phyloP scores from a whole-genome alignment of 148 eudicot genomes.

The Silene conica region DNA sequence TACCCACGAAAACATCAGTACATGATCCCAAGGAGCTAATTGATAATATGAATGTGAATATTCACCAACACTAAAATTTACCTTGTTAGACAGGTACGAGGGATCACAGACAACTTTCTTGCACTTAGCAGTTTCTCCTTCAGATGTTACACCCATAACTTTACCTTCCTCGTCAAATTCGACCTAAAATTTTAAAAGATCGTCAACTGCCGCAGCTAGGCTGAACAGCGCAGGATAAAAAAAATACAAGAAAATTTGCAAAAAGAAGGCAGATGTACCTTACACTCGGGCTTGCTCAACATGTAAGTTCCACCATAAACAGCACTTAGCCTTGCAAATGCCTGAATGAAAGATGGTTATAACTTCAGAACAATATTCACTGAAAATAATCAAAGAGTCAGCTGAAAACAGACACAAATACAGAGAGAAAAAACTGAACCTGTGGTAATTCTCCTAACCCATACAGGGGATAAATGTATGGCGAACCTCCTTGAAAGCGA shows the following conservation, averaged over 20 bases:
- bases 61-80: constrained; percentile 16
- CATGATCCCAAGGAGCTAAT: background rate
- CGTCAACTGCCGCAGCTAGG: constrained; percentile 8
- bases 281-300: constrained; percentile 94
- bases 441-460: constrained; percentile 98
- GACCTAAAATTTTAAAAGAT: constrained; percentile 44
- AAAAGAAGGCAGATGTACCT: constrained; percentile 32
- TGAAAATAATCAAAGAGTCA: background rate
- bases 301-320: constrained; percentile 98
- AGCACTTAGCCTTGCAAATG: constrained; percentile 97
- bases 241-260: constrained; percentile 1
- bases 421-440: constrained; percentile 33
- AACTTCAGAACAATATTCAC: background rate
- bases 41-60: background rate
- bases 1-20: background rate
- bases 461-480: constrained; percentile 90
- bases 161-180: constrained; percentile 88
- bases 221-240: background rate
- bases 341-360: constrained; percentile 37
- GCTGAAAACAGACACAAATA: constrained; percentile 7
- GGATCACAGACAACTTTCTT: constrained; percentile 99
- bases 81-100: constrained; percentile 88
- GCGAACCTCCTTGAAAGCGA: constrained; percentile 97
- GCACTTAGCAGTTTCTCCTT: constrained; percentile 98
- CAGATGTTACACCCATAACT: constrained; percentile 86